Evolutionary conservation across 2,329 filamentous ascomycete genomes (phyloP).

Genomic region (Monosporascus sp.): DNA sequence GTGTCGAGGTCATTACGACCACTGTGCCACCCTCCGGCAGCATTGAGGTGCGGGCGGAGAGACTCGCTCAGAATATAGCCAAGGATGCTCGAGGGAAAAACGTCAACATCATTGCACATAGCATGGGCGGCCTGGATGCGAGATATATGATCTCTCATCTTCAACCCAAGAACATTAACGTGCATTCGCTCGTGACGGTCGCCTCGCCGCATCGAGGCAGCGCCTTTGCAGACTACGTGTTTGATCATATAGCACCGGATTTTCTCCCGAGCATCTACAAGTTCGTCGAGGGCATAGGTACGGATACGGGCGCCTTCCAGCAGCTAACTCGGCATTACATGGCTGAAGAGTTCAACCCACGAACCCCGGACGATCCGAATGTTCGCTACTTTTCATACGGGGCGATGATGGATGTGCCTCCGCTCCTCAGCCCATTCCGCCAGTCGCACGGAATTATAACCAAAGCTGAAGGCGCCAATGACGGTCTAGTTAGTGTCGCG

Average conservation of each 20-base stretch:
- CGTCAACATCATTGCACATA: conserved; percentile 73
- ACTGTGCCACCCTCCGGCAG: conserved; percentile 56
- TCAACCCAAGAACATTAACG: conserved; percentile 38
- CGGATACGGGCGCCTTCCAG: conserved; percentile 55
- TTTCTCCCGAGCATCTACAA: conserved; percentile 52
- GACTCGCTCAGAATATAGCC: conserved; percentile 51
- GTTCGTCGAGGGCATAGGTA: conserved; percentile 43
- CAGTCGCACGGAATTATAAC: conserved; percentile 46
- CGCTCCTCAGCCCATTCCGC: conserved; percentile 60
- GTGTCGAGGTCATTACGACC: conserved; percentile 53
- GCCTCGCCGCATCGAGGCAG: conserved; percentile 52
- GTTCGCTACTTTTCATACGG: conserved; percentile 61
- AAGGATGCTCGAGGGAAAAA: conserved; percentile 41
- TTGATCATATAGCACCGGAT: conserved; percentile 40
- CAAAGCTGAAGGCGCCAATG: conserved; percentile 53
- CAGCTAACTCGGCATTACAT: conserved; percentile 58
- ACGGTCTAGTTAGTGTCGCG: conserved; percentile 61
- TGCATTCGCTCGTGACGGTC: conserved; percentile 49
- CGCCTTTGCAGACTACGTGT: conserved; percentile 49
- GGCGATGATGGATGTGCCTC: conserved; percentile 46
- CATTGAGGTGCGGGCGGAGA: conserved; percentile 55
- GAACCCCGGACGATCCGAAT: conserved; percentile 44
- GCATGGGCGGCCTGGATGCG: conserved; percentile 61
- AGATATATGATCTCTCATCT: conserved; percentile 60
- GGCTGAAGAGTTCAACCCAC: conserved; percentile 53